Percentiles rank a stretch among this genome's conserved stretches.
phyloP scores from a whole-genome alignment of 352 stramenopile genomes.

The Pythium vanterpoolii region DNA sequence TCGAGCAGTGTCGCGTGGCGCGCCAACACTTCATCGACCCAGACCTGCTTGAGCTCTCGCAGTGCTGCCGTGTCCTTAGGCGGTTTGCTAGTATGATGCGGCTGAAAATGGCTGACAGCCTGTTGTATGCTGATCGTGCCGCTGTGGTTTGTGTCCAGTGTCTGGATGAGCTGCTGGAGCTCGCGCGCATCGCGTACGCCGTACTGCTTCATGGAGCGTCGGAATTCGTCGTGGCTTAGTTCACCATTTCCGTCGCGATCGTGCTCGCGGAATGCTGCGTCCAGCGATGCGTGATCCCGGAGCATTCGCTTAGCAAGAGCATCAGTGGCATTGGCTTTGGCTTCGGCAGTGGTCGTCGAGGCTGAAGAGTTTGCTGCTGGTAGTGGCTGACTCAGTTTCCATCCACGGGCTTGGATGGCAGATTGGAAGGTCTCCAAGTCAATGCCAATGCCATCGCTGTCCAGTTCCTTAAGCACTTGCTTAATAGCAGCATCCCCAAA shows the following conservation, averaged over 20 bases:
- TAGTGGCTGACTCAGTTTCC: slow-evolving; percentile 3
- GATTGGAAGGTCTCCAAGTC: slow-evolving; percentile 27
- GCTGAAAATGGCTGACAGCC: slow-evolving; percentile 37
- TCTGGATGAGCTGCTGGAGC: slow-evolving; percentile 34
- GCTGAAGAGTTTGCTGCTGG: background rate
- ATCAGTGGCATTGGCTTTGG: background rate
- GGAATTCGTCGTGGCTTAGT: slow-evolving; percentile 47
- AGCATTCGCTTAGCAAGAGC: slow-evolving; percentile 28
- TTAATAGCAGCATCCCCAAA: slow-evolving; percentile 29
- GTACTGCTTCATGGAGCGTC: slow-evolving; percentile 48
- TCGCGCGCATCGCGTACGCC: slow-evolving; percentile 33
- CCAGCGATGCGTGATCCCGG: slow-evolving; percentile 32
- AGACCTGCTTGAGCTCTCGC: slow-evolving; percentile 49
- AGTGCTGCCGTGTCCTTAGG: slow-evolving; percentile 27
- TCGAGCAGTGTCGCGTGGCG: slow-evolving; percentile 39
- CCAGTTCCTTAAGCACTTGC: slow-evolving; percentile 30
- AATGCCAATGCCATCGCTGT: slow-evolving; percentile 9
- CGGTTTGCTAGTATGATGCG: slow-evolving; percentile 12
- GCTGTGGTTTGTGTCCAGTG: background rate
- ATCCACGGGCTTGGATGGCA: slow-evolving; percentile 21
- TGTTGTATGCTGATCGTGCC: slow-evolving; percentile 38
- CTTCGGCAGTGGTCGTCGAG: background rate
- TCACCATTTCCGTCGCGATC: slow-evolving; percentile 42
- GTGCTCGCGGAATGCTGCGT: slow-evolving; percentile 33
- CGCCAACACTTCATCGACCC: slow-evolving; percentile 41